Evolutionary conservation across 805 yeast species (phyloP).

Genomic region (Torulaspora franciscae): DNA sequence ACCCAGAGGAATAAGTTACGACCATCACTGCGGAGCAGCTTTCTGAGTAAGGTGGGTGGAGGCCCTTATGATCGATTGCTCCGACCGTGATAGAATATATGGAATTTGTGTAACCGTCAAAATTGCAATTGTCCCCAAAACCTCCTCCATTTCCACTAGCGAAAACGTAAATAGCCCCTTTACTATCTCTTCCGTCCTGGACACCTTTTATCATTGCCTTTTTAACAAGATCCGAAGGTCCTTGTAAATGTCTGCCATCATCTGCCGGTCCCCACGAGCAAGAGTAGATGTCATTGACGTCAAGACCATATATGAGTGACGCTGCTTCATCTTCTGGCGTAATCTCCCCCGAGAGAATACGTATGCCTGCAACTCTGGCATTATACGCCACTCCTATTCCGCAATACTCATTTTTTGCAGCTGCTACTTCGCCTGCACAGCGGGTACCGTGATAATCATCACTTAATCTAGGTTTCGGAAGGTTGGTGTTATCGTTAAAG

Average conservation of each 20-base stretch:
- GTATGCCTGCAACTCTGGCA: constrained; percentile 81
- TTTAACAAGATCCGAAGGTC: constrained; percentile 71
- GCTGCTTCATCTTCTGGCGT: constrained; percentile 88
- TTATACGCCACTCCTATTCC: constrained; percentile 96
- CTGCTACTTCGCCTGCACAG: constrained; percentile 97
- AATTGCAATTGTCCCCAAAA: constrained; percentile 85
- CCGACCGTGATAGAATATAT: constrained; percentile 93
- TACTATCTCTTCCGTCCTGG: constrained; percentile 69
- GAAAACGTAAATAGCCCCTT: constrained; percentile 88
- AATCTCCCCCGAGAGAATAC: constrained; percentile 78
- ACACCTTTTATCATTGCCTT: constrained; percentile 83
- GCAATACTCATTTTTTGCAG: constrained; percentile 78
- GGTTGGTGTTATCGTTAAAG: constrained; percentile 66
- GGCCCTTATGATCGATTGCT: constrained; percentile 81
- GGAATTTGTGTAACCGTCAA: constrained; percentile 94
- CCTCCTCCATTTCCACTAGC: constrained; percentile 94
- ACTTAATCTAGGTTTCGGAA: constrained; percentile 72
- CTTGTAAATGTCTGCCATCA: constrained; percentile 81
- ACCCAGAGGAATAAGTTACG: constrained; percentile 88
- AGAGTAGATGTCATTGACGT: constrained; percentile 86
- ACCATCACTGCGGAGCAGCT: constrained; percentile 93
- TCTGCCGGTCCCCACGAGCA: constrained; percentile 99
- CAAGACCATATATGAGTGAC: constrained; percentile 73
- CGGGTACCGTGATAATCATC: constrained; percentile 96
- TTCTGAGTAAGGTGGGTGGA: constrained; percentile 87